These are phyloP conservation scores for Didymella keratinophila DNA, from an alignment of 2,329 filamentous ascomycete genomes.

Conservation along the genomic window DNA sequence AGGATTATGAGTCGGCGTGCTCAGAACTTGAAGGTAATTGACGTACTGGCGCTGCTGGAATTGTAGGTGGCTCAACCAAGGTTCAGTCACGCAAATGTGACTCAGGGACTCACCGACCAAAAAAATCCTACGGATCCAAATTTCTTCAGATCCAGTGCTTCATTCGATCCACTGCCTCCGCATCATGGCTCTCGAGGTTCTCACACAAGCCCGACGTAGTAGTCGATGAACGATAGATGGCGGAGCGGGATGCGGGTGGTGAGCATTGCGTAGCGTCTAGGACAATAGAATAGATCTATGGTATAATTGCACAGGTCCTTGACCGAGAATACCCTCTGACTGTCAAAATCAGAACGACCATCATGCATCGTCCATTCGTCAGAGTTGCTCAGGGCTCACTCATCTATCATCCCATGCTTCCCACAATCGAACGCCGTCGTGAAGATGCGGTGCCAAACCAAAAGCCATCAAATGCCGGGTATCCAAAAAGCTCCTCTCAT, in stretches of 20 bases:
- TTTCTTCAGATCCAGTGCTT: too few relatives aligned
- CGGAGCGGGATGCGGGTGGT: not conserved
- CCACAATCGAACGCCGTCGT: constrained; percentile 21
- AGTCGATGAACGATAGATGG: too few relatives aligned
- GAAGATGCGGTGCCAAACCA: constrained; percentile 18
- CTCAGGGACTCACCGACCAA: too few relatives aligned
- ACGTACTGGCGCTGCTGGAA: too few relatives aligned
- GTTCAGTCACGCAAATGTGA: too few relatives aligned
- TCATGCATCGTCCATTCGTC: constrained; percentile 7
- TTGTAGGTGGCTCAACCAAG: too few relatives aligned
- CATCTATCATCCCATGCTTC: constrained; percentile 15
- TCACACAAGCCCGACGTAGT: too few relatives aligned
- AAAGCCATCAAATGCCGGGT: constrained; percentile 20
- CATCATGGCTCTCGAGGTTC: too few relatives aligned
- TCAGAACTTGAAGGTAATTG: too few relatives aligned
- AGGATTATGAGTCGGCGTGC: too few relatives aligned
- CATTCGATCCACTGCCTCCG: too few relatives aligned
- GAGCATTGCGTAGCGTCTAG: constrained; percentile 4
- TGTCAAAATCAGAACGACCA: not conserved
- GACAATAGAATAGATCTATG: constrained; percentile 19
- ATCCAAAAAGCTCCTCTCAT: constrained; percentile 18
- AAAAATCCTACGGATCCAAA: too few relatives aligned
- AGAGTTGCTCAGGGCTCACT: not conserved
- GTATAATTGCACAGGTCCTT: constrained; percentile 13
- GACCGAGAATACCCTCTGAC: not conserved